Percentiles rank a stretch among this genome's conserved stretches.
Conservation (phyloP, 371 early-diverging fungal species). For the Mortierella sp. region DNA sequence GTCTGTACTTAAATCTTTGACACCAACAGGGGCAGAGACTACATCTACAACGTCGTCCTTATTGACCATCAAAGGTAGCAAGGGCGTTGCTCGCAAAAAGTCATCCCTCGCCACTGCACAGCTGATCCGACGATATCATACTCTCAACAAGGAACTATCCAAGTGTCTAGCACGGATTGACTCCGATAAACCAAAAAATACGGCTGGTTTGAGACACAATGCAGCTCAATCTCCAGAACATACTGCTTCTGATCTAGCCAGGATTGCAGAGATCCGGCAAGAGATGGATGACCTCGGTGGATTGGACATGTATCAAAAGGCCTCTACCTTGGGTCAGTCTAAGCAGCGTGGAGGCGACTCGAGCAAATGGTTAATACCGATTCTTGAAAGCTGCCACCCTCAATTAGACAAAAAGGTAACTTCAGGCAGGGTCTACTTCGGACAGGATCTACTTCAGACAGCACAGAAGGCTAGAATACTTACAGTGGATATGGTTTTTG, state of each 20-base stretch:
- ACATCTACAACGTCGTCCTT: conserved; percentile 47
- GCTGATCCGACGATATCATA: conserved; percentile 80
- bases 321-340: conserved; percentile 85
- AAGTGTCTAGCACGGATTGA: conserved; percentile 54
- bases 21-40: conserved; percentile 38
- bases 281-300: conserved; percentile 90
- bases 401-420: conserved; percentile 43
- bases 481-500: not conserved
- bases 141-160: conserved; percentile 79
- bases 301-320: conserved; percentile 89
- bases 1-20: conserved; percentile 33
- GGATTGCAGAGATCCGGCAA: conserved; percentile 59
- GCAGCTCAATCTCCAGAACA: conserved; percentile 3
- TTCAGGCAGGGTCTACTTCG: not conserved
- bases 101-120: conserved; percentile 66
- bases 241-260: conserved; percentile 20
- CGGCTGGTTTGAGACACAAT: not conserved
- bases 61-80: conserved; percentile 36
- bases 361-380: conserved; percentile 83
- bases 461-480: too few relatives aligned
- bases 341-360: conserved; percentile 87
- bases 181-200: not conserved
- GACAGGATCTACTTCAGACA: too few relatives aligned
- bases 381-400: conserved; percentile 54
- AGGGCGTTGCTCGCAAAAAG: conserved; percentile 36